These are phyloP conservation scores for Mrakia hoshinonis DNA, from an alignment of 768 basidiomycete species.

Conservation along the genomic window DNA sequence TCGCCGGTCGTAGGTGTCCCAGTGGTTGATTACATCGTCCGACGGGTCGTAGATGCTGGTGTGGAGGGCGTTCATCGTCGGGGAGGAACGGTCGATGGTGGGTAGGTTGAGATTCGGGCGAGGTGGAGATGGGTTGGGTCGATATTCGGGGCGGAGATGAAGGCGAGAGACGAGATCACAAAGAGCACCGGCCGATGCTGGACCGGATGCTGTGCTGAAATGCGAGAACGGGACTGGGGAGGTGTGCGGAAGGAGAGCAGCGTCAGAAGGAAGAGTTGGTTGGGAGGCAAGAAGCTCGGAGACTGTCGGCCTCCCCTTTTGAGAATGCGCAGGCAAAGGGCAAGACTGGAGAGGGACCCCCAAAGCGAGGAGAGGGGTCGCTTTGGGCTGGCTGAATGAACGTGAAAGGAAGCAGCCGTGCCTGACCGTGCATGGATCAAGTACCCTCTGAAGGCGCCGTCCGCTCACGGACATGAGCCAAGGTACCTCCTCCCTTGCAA, in stretches of 20 bases:
- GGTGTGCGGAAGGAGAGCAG: neutral
- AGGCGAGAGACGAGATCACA: neutral
- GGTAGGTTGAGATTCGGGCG: neutral
- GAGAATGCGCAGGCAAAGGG: neutral
- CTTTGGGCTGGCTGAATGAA: too few relatives aligned
- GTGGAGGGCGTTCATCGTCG: conserved; percentile 7
- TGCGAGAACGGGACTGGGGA: neutral
- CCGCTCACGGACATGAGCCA: too few relatives aligned
- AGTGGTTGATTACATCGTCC: conserved; percentile 17
- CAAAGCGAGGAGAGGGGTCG: too few relatives aligned
- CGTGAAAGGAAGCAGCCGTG: too few relatives aligned
- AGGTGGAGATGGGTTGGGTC: neutral
- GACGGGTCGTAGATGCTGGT: conserved; percentile 21
- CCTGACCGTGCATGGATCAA: too few relatives aligned
- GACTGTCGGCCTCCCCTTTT: neutral
- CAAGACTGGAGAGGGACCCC: too few relatives aligned
- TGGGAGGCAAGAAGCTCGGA: neutral
- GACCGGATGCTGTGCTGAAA: conserved; percentile 9
- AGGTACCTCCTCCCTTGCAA: too few relatives aligned
- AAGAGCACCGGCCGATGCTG: neutral
- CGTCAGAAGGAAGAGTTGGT: neutral
- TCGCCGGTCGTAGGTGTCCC: neutral
- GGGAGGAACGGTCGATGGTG: too few relatives aligned
- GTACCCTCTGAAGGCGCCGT: too few relatives aligned
- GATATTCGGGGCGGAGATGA: too few relatives aligned